Percentiles rank a stretch among this genome's conserved stretches.
phyloP scores from a whole-genome alignment of 495 filamentous ascomycete genomes.

The Penicillium odoratum region DNA sequence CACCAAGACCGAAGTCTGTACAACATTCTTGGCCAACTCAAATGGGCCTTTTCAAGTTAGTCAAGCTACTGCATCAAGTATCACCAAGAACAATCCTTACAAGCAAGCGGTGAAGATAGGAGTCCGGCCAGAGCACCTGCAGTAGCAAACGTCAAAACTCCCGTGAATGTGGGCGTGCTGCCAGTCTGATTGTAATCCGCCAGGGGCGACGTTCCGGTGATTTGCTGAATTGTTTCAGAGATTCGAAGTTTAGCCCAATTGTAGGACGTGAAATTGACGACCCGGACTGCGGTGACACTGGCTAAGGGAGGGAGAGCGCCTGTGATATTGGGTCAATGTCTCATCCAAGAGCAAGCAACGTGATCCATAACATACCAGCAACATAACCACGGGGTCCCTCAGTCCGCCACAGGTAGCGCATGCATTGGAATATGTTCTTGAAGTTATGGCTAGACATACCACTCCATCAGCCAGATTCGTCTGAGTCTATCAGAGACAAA shows the following conservation, averaged over 20 bases:
- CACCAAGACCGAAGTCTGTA: conserved; percentile 86
- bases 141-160: conserved; percentile 71
- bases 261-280: conserved; percentile 92
- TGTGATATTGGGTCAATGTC: conserved; percentile 27
- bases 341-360: background rate
- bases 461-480: background rate
- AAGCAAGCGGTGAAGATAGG: conserved; percentile 79
- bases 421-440: conserved; percentile 41
- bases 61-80: background rate
- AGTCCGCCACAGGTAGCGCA: conserved; percentile 45
- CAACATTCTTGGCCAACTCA: conserved; percentile 89
- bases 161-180: conserved; percentile 66
- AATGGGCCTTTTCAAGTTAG: conserved; percentile 66
- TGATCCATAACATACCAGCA: conserved; percentile 35
- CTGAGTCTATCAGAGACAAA: background rate
- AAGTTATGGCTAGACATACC: conserved; percentile 40
- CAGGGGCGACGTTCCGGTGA: conserved; percentile 70
- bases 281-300: conserved; percentile 86
- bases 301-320: conserved; percentile 77
- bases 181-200: conserved; percentile 68
- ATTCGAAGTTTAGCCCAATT: conserved; percentile 78
- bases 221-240: conserved; percentile 45
- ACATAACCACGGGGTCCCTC: conserved; percentile 50
- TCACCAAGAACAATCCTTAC: conserved; percentile 50
- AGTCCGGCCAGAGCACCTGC: conserved; percentile 80